Base-by-base conservation (phyloP, 495 filamentous ascomycete species). In the Penicillium pulvis region DNA sequence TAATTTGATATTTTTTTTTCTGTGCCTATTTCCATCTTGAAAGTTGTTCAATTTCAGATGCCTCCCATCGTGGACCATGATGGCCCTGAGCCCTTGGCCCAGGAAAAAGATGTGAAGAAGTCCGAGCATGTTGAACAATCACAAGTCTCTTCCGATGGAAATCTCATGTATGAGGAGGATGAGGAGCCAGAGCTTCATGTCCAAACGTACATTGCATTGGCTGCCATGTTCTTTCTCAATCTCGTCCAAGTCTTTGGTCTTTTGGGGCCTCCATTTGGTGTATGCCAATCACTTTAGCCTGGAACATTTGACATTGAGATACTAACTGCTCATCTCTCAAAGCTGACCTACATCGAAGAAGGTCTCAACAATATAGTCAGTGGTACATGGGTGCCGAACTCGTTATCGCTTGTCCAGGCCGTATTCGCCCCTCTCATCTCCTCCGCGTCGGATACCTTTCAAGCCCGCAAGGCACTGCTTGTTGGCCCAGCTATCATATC, bases 161-260 rank as follows among this genome's bases (percentile, higher is more conserved):
- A 28, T 4, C 28, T 28, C 3, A 3, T 28, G 3, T 42, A 42
- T 42, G 39, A 42, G 14, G 39, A 17, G 39, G 39, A 42, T 6
- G 39, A 42, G 12, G 51, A 55, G 36, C 57, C 57, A 4, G 36
- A 55, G 24, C n/a, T 59, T 11, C 57, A 59, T 44, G 26, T 30
- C 24, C 52, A 28, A 51, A 59, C 57, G 3, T 59, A 50, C 12
- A 44, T 59, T 19, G 57, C 57, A 4, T 30, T 59, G 9, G 51
- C 51, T 30, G 51, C 57, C 2, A 59, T 59, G 57, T 55, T 59
- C 9, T 16, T 55, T 1, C 17, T 59, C 9, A 59, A 59, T n/a
- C 44, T 59, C 23, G 57, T 59, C 6, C 57, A 59, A 43, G 45
- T 59, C n/a, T 59, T 59, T 33, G 44, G 57, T 16, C 51, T 59